These are phyloP conservation scores for Xylaria sp. DNA, from an alignment of 2,329 filamentous ascomycete species.

Conservation along the genomic window DNA sequence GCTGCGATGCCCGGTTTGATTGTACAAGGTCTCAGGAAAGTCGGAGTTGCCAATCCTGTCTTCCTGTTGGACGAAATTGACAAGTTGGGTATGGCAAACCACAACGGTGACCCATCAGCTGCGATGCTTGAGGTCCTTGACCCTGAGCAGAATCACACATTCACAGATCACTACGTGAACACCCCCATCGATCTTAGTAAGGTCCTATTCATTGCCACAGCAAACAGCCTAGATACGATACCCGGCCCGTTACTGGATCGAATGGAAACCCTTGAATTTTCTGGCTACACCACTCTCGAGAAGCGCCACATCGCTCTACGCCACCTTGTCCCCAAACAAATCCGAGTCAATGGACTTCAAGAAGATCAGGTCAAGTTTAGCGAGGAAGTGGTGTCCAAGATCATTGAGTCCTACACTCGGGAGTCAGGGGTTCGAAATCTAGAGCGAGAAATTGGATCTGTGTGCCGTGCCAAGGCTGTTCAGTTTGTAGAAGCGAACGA, in stretches of 20 bases:
- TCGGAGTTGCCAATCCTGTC: constrained; percentile 93
- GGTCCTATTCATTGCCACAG: constrained; percentile 96
- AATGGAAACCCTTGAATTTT: constrained; percentile 95
- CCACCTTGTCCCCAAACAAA: constrained; percentile 96
- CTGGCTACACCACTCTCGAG: constrained; percentile 96
- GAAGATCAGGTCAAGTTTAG: constrained; percentile 80
- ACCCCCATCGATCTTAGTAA: constrained; percentile 96
- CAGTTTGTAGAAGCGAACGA: constrained; percentile 94
- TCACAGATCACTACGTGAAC: constrained; percentile 95
- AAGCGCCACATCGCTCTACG: constrained; percentile 94
- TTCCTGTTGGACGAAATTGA: constrained; percentile 98
- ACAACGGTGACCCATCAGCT: constrained; percentile 94
- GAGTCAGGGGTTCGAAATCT: constrained; percentile 96
- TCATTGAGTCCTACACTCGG: constrained; percentile 95
- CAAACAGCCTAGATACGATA: constrained; percentile 94
- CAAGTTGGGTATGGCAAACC: constrained; percentile 90
- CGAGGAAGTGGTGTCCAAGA: constrained; percentile 89
- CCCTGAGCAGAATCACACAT: constrained; percentile 94
- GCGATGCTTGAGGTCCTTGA: constrained; percentile 98
- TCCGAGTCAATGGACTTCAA: constrained; percentile 86
- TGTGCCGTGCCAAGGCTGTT: constrained; percentile 94
- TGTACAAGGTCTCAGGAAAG: constrained; percentile 93
- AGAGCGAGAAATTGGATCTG: constrained; percentile 92
- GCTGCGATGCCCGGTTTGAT: constrained; percentile 98
- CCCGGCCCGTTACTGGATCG: constrained; percentile 92